Percentiles rank a stretch among this genome's conserved stretches.
Evolutionary conservation across 1,284 basidiomycete species (phyloP).

Genomic region (Psilocybe mexicana): DNA sequence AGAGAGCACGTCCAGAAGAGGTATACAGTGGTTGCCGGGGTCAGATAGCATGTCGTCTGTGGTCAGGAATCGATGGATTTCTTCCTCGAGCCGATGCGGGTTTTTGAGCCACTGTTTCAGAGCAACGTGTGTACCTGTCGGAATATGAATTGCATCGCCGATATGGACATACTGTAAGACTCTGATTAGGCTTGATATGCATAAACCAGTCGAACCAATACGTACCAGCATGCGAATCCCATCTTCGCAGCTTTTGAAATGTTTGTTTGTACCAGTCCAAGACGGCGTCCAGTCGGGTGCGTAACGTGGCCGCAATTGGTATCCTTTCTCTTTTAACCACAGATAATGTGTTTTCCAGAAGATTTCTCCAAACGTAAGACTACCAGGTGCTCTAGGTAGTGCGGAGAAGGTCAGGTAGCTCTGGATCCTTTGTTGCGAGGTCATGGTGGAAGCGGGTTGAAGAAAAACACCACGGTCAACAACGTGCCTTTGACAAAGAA

Average conservation of each 20-base stretch:
- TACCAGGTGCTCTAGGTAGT: too few species aligned
- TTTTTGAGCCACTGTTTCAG: conserved; percentile 1
- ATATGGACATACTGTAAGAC: conserved; percentile 3
- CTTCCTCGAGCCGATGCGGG: conserved; percentile 2
- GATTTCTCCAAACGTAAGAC: too few species aligned
- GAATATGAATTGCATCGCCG: conserved; percentile 13
- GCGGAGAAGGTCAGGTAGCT: too few species aligned
- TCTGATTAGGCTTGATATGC: not conserved
- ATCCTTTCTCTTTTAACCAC: conserved; percentile 33
- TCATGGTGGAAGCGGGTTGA: too few species aligned
- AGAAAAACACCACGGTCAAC: too few species aligned
- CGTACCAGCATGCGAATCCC: not conserved
- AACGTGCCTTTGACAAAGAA: too few species aligned
- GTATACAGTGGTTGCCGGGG: conserved; percentile 37
- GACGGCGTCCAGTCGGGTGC: conserved; percentile 38
- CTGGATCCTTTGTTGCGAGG: too few species aligned
- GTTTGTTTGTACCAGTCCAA: conserved; percentile 22
- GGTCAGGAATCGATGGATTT: conserved; percentile 13
- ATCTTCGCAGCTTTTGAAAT: conserved; percentile 4
- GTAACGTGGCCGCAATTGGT: conserved; percentile 37
- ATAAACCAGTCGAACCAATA: not conserved
- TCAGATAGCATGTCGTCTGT: conserved; percentile 23
- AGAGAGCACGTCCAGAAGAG: conserved; percentile 33
- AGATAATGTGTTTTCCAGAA: conserved; percentile 10
- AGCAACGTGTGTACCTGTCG: conserved; percentile 9